These are phyloP conservation scores for Isochrysis galbana DNA, from an alignment of 78 protist genomes.

Conservation along the genomic window DNA sequence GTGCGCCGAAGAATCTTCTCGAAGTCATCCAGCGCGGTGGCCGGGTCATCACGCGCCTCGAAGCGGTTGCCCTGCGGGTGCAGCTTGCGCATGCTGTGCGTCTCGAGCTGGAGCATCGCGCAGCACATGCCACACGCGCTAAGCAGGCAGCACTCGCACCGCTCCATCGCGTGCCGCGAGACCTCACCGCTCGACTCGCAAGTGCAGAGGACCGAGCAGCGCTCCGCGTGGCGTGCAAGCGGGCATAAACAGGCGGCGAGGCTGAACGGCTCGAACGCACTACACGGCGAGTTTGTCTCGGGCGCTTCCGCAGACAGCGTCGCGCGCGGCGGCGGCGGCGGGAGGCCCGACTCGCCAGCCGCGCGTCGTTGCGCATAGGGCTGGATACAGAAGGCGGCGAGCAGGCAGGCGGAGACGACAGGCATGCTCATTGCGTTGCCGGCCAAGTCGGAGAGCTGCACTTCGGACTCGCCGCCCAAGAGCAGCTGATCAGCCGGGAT, in stretches of 20 bases:
- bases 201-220: neutral
- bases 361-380: neutral
- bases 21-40: neutral
- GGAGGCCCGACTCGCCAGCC: neutral
- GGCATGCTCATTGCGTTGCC: neutral
- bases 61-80: neutral
- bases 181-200: neutral
- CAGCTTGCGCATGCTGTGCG: neutral
- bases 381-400: neutral
- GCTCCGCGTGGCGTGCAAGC: neutral
- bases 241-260: neutral
- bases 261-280: neutral
- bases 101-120: neutral
- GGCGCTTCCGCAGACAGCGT: neutral
- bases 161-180: neutral
- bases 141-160: neutral
- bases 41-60: neutral
- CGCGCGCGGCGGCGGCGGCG: neutral
- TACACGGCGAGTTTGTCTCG: neutral
- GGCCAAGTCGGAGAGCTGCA: neutral
- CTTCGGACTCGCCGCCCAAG: neutral
- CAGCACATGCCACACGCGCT: neutral
- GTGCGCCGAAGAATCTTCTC: neutral
- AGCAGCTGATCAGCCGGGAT: constrained; percentile 9
- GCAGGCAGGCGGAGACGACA: neutral